A percentile compares a stretch with the other conserved stretches of the same genome.
Evolutionary conservation across 257 asterid species (phyloP).

Genomic region (Solanum chmielewskii): DNA sequence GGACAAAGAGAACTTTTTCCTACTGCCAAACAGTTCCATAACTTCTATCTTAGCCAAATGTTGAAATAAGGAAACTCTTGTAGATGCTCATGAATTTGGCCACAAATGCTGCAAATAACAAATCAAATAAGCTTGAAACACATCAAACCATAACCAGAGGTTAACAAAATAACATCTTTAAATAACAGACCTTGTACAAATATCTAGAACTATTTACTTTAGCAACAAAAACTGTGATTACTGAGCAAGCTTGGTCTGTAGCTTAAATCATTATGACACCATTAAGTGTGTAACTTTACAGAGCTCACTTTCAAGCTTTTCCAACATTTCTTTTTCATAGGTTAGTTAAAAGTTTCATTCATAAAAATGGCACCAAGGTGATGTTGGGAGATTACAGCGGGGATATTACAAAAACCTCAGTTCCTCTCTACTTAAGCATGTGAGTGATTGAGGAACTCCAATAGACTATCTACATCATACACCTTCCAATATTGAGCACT

Average conservation of each 20-base stretch:
- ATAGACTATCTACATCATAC: neutral
- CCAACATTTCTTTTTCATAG: neutral
- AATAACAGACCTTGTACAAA: neutral
- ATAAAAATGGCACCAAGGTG: neutral
- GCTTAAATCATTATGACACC: neutral
- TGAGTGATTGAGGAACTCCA: neutral
- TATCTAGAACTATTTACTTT: neutral
- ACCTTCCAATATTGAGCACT: neutral
- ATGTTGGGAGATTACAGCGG: neutral
- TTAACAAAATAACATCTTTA: neutral
- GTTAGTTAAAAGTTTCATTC: neutral
- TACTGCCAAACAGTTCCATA: neutral
- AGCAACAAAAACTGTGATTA: neutral
- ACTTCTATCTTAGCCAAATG: constrained; percentile 54
- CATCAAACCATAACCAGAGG: neutral
- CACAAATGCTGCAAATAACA: constrained; percentile 68
- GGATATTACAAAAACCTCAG: neutral
- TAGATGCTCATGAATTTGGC: constrained; percentile 98
- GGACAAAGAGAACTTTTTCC: neutral
- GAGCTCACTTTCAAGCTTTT: neutral
- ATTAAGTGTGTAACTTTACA: neutral
- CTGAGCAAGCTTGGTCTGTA: neutral
- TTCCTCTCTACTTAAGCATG: neutral
- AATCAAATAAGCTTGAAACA: neutral
- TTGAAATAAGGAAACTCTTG: constrained; percentile 81